Evolutionary conservation across 176 grass and related monocot species (phyloP), one percentile per base, ranked within the genome.

Genomic region (Cenchrus purpureus): DNA sequence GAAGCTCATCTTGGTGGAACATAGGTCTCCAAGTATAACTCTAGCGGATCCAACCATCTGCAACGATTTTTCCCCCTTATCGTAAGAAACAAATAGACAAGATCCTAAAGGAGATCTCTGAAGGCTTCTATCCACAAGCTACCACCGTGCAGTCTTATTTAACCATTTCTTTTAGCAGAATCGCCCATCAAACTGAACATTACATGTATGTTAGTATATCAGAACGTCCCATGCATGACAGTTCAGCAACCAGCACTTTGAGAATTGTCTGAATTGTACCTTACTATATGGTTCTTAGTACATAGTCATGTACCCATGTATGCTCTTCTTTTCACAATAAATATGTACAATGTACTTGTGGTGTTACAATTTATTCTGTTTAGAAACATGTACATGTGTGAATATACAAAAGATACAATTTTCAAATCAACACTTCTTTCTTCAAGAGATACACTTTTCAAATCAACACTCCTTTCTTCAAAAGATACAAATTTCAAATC

Each of bases 351-450:
- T 20, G 40, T 44, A 17, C 6, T 16, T 45, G 42, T 70, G 42
- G 0, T n/a, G 5, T 5, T 48, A 48, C 68, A 48, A 81, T 79
- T 90, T 75, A 75, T 87, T 82, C 13, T 51, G 1, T 84, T 37
- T 17, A 64, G 37, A 12, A 72, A 65, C n/a, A 86, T 82, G 53
- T 82, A 87, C 63, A 78, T 5, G 65, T 64, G 19, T 58, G 56
- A n/a, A 20, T 58, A 58, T 9, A 32, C 65, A 14, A 53, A 77
- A 29, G 31, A 31, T 32, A 40, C 6, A n/a, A 81, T 62, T 7
- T 20, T 20, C 16, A 62, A 48, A 42, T 43, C 0, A 58, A 63
- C 1, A 19, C 4, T 51, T 15, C 4, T 10, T 42, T 68, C 45
- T 25, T 25, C 64, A 13, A 52, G 71, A 29, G 31, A 29, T 32